Evolutionary conservation across 2,329 filamentous ascomycete species (phyloP), one percentile per base, ranked within the genome.

Genomic region (Fonsecaea pedrosoi): DNA sequence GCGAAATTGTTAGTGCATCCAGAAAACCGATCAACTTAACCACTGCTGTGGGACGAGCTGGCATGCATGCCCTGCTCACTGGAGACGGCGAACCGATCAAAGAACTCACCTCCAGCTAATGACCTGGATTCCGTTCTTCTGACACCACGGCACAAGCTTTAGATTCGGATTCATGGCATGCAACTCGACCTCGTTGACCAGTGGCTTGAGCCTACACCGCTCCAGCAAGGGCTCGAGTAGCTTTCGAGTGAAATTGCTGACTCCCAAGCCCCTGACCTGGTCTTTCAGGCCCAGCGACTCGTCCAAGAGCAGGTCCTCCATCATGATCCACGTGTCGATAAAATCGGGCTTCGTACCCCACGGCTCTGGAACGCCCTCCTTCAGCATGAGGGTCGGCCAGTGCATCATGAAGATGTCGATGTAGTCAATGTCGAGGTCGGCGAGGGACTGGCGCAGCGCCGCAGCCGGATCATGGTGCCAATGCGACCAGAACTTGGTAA

Each of bases 321-420:
- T 76, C 67, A 60, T 62, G 56, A 69, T 69, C 75, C 75, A 75
- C 3, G 73, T 73, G 62, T 75, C 73, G 21, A 64, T 55, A 54
- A 76, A 72, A 1, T 73, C 73, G 5, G 75, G 75, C 64, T 69
- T 73, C 64, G 74, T 71, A 32, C 66, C 35, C 32, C 66, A 72
- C 18, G 64, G 66, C 40, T 75, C 61, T 13, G 70, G 58, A 50
- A 69, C 69, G 50, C 64, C 68, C 48, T 74, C 73, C 8, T 66
- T 71, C 9, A 54, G 56, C 7, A 73, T 71, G 0, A 73, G 73
- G n/a, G 15, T 69, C 66, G 50, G 76, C 72, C 71, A 92, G 78
- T 90, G 89, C 74, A 92, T 90, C 66, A 91, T 81, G 76, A 85
- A 90, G 13, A 91, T 80, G 75, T 92, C 89, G 65, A 91, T 81